Evolutionary conservation across 305 asterid genomes (phyloP).

Genomic region (Solanum hybrid): DNA sequence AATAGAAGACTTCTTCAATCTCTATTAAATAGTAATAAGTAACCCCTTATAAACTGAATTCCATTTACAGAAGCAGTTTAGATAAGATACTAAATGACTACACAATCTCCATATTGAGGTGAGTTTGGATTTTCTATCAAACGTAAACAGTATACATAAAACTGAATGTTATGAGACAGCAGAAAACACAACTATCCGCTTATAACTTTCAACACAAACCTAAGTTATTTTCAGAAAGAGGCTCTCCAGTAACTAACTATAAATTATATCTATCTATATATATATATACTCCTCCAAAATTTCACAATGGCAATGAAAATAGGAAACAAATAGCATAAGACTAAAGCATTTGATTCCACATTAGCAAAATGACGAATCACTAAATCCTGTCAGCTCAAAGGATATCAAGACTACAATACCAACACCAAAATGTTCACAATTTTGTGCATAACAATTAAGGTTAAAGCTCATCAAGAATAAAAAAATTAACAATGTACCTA

Average conservation of each 20-base stretch:
- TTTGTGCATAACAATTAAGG: background rate
- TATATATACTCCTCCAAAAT: background rate
- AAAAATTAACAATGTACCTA: slow-evolving; percentile 40
- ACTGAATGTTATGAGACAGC: background rate
- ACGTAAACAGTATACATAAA: background rate
- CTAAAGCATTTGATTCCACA: background rate
- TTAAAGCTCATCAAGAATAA: background rate
- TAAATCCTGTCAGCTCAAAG: background rate
- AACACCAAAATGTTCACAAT: background rate
- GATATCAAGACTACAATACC: background rate
- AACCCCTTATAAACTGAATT: background rate
- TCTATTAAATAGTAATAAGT: background rate
- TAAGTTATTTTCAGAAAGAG: background rate
- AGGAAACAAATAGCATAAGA: background rate
- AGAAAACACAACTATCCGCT: background rate
- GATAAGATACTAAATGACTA: background rate
- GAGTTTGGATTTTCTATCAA: background rate
- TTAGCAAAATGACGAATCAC: background rate
- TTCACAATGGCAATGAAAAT: background rate
- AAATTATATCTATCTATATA: background rate
- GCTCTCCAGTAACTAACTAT: background rate
- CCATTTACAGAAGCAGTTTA: background rate
- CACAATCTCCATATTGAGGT: background rate
- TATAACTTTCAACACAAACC: background rate
- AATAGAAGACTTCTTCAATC: background rate